Percentiles rank a stretch among this genome's conserved stretches.
Conservation (phyloP, 257 asterid species). For the Knoxia roxburghii region DNA sequence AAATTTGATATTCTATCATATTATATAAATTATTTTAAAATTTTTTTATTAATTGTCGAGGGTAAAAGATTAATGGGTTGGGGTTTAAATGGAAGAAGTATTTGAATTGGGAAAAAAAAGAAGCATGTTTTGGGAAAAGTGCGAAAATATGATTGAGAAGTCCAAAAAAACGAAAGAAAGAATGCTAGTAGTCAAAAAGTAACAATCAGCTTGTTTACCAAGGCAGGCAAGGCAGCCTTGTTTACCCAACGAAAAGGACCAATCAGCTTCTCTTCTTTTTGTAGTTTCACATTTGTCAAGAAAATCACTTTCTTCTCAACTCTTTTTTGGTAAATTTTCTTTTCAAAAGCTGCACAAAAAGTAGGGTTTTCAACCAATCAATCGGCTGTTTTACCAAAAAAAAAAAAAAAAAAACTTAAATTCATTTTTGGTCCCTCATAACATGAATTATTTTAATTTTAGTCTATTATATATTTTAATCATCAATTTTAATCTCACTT, state of each 20-base stretch:
- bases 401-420: no score
- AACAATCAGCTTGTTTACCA: background rate
- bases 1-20: no score
- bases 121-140: background rate
- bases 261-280: slow-evolving; percentile 20
- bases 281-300: slow-evolving; percentile 10
- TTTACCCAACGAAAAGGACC: slow-evolving; percentile 9
- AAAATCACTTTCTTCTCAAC: background rate
- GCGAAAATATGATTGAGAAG: background rate
- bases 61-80: no score
- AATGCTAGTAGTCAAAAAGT: slow-evolving; percentile 8
- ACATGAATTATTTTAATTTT: no score
- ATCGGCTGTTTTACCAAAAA: no score
- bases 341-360: background rate
- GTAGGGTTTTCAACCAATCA: background rate
- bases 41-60: no score
- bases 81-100: no score
- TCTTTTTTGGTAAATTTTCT: background rate
- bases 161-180: background rate
- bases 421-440: no score
- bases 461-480: no score
- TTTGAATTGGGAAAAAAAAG: background rate
- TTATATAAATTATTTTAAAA: no score
- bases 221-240: slow-evolving; percentile 12
- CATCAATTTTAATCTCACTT: no score